Base-by-base conservation (phyloP, 164 flowering plant species). In the Saururus chinensis region DNA sequence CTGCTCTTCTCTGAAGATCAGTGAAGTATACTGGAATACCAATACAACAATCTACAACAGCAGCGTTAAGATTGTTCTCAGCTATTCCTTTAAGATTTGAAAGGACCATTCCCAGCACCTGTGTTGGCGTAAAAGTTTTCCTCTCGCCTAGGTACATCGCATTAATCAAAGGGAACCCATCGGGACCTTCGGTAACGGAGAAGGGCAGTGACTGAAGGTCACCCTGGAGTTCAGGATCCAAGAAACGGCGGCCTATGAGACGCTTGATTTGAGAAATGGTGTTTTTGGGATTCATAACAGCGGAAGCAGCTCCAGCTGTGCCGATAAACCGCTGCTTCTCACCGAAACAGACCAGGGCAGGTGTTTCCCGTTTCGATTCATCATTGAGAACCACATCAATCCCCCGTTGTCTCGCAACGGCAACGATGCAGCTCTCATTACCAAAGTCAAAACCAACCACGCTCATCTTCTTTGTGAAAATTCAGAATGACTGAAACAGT, bases 361-460 rank as follows among this genome's bases (percentile, higher is more conserved):
- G 95, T 16, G 98, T 88, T 65, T 88, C 98, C 17, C 98, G 78
- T 67, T 92, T 88, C 7, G 96, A 92, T 52, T 85, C 95, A 75
- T 92, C 97, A 26, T 90, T 90, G 40, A 90, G 92, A 22, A 90
- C 98, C 40, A 90, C 49, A 45, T 89, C 96, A 40, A 89, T 89
- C 13, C 93, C 96, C 55, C 96, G 74, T 63, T 89, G 96, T 71
- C 93, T 73, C 4, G 93, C 96, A 67, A 89, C 93, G 23, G 92
- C 96, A 60, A 89, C 93, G 68, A 89, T 79, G 73, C 96, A 65
- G 66, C 82, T 89, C 81, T 89, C 96, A 61, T 89, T 89, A 11
- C 96, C 96, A 42, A 89, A 75, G 75, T 89, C 96, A 72, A 89
- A 87, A 56, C 96, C 96, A 20, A 89, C 96, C 59, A 89, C 96